A percentile compares a stretch with the other conserved stretches of the same genome.
These are phyloP conservation scores for Cotoneaster glaucophyllus DNA, from an alignment of 306 rosid genomes.

Conservation along the genomic window DNA sequence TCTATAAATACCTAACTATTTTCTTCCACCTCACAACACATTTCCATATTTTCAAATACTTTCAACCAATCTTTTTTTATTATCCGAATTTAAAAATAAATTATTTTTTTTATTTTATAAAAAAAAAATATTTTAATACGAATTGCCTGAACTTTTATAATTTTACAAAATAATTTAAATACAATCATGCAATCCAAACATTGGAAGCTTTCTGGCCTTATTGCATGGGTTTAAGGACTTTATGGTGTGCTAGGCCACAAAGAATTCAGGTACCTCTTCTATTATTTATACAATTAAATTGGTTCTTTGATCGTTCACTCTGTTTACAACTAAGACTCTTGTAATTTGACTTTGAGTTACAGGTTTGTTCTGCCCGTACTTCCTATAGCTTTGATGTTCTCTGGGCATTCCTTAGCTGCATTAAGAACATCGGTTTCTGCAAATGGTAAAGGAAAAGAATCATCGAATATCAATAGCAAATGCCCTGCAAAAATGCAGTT, in stretches of 20 bases:
- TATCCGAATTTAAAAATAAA: no score
- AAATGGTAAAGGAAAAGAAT: slow-evolving; percentile 23
- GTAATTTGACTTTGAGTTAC: slow-evolving; percentile 15
- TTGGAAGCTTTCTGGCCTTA: slow-evolving; percentile 76
- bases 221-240: slow-evolving; percentile 76
- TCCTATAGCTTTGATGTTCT: slow-evolving; percentile 82
- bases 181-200: slow-evolving; percentile 60
- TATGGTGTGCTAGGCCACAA: slow-evolving; percentile 88
- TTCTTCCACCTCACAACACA: no score
- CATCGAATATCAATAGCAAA: slow-evolving; percentile 25
- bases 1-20: no score
- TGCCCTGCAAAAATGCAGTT: slow-evolving; percentile 37
- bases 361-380: slow-evolving; percentile 96
- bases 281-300: slow-evolving; percentile 6
- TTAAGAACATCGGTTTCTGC: slow-evolving; percentile 31
- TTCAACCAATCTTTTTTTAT: no score
- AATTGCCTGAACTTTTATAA: no score
- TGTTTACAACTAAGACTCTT: slow-evolving; percentile 9
- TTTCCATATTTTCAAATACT: no score
- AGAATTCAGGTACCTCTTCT: slow-evolving; percentile 72
- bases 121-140: no score
- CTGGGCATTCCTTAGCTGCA: slow-evolving; percentile 71
- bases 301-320: slow-evolving; percentile 13
- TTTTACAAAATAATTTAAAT: no score
- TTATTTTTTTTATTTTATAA: no score